These are phyloP conservation scores for Talaromyces sp. DNA, from an alignment of 2,329 filamentous ascomycete genomes.

Conservation along the genomic window DNA sequence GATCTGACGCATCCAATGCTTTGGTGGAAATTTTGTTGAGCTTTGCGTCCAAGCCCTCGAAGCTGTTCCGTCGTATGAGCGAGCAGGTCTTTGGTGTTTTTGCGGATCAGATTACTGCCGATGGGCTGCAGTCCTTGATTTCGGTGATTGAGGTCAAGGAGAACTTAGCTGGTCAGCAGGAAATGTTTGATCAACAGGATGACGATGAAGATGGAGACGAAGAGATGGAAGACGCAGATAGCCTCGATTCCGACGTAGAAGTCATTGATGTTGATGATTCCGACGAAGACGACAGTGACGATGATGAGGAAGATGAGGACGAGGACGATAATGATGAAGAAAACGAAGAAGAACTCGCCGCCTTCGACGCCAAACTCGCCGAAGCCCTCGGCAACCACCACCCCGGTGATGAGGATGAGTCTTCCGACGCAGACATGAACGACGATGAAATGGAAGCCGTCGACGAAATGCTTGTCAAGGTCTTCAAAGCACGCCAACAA, in stretches of 20 bases:
- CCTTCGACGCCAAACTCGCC: conserved; percentile 72
- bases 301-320: conserved; percentile 11
- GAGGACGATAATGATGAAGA: conserved; percentile 45
- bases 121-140: conserved; percentile 64
- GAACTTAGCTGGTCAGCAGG: conserved; percentile 75
- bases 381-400: conserved; percentile 70
- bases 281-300: conserved; percentile 27
- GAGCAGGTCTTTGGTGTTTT: conserved; percentile 86
- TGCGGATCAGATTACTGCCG: conserved; percentile 67
- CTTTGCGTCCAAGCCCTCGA: conserved; percentile 80
- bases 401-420: conserved; percentile 52
- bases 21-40: conserved; percentile 87
- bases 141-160: conserved; percentile 71
- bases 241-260: conserved; percentile 34
- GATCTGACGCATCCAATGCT: conserved; percentile 58
- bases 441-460: conserved; percentile 93
- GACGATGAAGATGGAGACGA: conserved; percentile 56
- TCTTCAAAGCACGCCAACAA: conserved; percentile 76
- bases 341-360: conserved; percentile 53
- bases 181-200: conserved; percentile 73
- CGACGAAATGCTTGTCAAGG: conserved; percentile 75
- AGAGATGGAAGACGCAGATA: conserved; percentile 48
- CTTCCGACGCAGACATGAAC: conserved; percentile 74
- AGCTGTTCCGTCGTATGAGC: conserved; percentile 78
- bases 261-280: conserved; percentile 27